Evolutionary conservation across 2,329 filamentous ascomycete genomes (phyloP), one percentile per base, ranked within the genome.

Genomic region (Penicillium sp.): DNA sequence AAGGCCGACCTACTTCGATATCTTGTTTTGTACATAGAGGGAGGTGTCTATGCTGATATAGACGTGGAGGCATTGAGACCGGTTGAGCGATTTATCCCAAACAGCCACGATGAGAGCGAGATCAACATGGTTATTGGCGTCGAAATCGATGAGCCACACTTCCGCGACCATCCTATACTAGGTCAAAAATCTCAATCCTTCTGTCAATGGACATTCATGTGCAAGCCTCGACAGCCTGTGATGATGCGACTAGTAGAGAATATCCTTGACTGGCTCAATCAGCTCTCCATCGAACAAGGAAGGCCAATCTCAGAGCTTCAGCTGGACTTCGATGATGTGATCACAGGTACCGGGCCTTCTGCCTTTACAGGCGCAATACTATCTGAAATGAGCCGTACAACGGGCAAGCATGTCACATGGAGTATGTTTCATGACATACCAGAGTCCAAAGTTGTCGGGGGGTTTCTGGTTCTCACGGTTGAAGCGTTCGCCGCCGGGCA

Each of bases 171-270:
- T 68, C 80, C 84, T 1, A 86, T 90, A 33, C 78, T 90, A 0
- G 87, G 88, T 15, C 81, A 80, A 49, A 90, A 90, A 73, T 89
- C 84, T 38, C 78, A 81, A 63, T 90, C 87, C 0, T 90, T 90
- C 70, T 90, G 87, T 70, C 88, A 90, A 68, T 90, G 88, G 88
- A 90, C 88, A 0, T 89, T 90, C 66, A 87, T 89, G 77, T 83
- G 83, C 65, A 88, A 89, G 68, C 86, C 88, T 0, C 77, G 80
- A 19, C 81, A 86, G 27, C 86, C 86, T 1, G 85, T 90, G 55
- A 89, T 90, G 86, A 78, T 89, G 71, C 77, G 78, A 33, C 79
- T 90, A 4, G 82, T 90, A 47, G 86, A 89, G 69, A 84, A 87
- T 66, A 89, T 90, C 69, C 82, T 89, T 73, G 69, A 75, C 1